Conservation (phyloP, 371 early-diverging fungal genomes). For the Batkoa obscura region DNA sequence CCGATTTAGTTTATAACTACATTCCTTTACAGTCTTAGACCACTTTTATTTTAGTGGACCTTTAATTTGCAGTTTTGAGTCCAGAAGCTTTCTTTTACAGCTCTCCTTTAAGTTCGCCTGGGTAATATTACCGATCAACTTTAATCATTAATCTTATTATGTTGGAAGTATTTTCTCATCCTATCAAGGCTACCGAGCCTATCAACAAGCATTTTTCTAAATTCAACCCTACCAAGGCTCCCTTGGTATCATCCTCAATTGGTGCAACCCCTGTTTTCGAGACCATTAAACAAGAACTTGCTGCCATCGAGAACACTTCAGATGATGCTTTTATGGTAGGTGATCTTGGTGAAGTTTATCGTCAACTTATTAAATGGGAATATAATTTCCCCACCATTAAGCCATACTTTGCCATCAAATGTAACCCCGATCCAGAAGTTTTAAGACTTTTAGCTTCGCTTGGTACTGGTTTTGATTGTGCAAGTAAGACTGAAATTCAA, state of each 20-base stretch:
- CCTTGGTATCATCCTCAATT: background rate
- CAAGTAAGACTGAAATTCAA: constrained; percentile 71
- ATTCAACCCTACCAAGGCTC: background rate
- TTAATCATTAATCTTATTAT: too few species aligned
- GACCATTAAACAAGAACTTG: background rate
- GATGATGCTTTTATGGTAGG: constrained; percentile 87
- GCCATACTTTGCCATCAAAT: constrained; percentile 91
- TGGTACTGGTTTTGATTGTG: constrained; percentile 92
- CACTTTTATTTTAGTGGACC: too few species aligned
- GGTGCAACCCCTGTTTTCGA: background rate
- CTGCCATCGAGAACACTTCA: constrained; percentile 11
- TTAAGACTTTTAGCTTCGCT: constrained; percentile 62
- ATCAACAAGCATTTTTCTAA: background rate
- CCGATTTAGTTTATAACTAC: too few species aligned
- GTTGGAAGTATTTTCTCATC: background rate
- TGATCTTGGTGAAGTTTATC: constrained; percentile 73
- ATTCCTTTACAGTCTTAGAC: too few species aligned
- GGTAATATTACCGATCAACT: background rate
- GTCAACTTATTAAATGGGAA: constrained; percentile 73
- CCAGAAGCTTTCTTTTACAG: background rate
- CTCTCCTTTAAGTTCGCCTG: background rate
- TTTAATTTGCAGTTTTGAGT: constrained; percentile 1
- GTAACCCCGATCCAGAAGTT: constrained; percentile 81
- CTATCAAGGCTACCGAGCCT: background rate
- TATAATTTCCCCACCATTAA: constrained; percentile 68